These are phyloP conservation scores for Suillus alpinus DNA, from an alignment of 768 basidiomycete genomes.

Conservation along the genomic window DNA sequence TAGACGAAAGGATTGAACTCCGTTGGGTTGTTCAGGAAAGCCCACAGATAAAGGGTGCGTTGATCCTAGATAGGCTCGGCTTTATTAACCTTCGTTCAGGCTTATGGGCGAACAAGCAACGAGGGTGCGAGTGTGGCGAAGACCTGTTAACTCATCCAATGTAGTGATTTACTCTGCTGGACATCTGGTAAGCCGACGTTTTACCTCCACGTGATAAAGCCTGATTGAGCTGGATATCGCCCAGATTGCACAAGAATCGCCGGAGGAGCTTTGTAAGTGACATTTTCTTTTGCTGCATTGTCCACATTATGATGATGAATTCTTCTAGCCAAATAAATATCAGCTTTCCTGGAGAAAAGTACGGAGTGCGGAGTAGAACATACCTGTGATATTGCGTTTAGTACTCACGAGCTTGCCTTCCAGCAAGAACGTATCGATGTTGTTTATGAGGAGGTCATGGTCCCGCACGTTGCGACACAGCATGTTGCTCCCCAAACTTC, in stretches of 20 bases:
- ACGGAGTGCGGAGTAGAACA: too few relatives aligned
- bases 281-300: not conserved
- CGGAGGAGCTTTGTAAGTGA: slow-evolving; percentile 26
- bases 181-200: slow-evolving; percentile 24
- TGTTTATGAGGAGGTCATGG: too few relatives aligned
- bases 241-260: slow-evolving; percentile 28
- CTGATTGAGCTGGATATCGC: not conserved
- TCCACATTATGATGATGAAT: not conserved
- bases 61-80: not conserved
- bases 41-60: slow-evolving; percentile 12
- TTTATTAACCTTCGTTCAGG: slow-evolving; percentile 10
- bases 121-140: slow-evolving; percentile 25
- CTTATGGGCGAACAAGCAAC: slow-evolving; percentile 10
- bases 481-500: too few relatives aligned
- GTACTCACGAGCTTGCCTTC: too few relatives aligned
- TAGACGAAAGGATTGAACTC: slow-evolving; percentile 25
- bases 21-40: slow-evolving; percentile 25
- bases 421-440: too few relatives aligned
- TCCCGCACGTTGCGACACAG: too few relatives aligned
- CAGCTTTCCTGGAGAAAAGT: too few relatives aligned
- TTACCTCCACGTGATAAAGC: not conserved
- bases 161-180: slow-evolving; percentile 23
- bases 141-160: slow-evolving; percentile 27
- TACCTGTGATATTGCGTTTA: too few relatives aligned
- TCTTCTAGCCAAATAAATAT: too few relatives aligned